A percentile compares a stretch with the other conserved stretches of the same genome.
Evolutionary conservation across 139 green algal genomes (phyloP).

Genomic region (Picochlorum sp.): DNA sequence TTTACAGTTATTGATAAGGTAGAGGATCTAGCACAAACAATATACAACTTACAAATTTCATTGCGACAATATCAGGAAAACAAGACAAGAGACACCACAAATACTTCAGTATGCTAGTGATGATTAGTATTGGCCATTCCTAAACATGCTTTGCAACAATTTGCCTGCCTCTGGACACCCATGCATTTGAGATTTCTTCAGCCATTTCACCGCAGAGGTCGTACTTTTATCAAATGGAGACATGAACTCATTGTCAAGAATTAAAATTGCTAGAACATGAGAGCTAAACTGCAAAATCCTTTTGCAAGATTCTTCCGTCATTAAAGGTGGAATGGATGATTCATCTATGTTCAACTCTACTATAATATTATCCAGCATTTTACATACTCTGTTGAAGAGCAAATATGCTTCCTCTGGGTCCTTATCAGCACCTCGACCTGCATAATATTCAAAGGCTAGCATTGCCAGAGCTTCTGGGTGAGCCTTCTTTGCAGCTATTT

Average conservation of each 20-base stretch:
- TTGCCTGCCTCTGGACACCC: constrained; percentile 9
- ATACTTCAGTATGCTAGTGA: not conserved
- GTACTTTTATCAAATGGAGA: not conserved
- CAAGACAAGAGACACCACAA: not conserved
- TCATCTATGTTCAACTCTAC: not conserved
- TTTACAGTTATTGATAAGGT: not conserved
- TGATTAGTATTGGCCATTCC: constrained; percentile 12
- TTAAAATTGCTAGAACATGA: constrained; percentile 4
- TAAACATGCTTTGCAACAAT: constrained; percentile 5
- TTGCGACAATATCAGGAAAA: not conserved
- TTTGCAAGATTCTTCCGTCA: not conserved
- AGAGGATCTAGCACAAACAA: not conserved
- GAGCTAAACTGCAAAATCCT: not conserved
- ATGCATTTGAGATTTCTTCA: not conserved
- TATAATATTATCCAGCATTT: not conserved
- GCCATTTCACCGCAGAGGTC: constrained; percentile 8
- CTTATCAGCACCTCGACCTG: not conserved
- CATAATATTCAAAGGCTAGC: constrained; percentile 5
- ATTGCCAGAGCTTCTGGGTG: constrained; percentile 2
- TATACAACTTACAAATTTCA: not conserved
- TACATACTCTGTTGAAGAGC: not conserved
- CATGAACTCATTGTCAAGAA: constrained; percentile 8
- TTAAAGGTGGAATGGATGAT: not conserved
- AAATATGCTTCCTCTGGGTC: constrained; percentile 9
- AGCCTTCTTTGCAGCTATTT: constrained; percentile 1